Evolutionary conservation across 257 asterid genomes (phyloP).

Genomic region (Petunia axillaris): DNA sequence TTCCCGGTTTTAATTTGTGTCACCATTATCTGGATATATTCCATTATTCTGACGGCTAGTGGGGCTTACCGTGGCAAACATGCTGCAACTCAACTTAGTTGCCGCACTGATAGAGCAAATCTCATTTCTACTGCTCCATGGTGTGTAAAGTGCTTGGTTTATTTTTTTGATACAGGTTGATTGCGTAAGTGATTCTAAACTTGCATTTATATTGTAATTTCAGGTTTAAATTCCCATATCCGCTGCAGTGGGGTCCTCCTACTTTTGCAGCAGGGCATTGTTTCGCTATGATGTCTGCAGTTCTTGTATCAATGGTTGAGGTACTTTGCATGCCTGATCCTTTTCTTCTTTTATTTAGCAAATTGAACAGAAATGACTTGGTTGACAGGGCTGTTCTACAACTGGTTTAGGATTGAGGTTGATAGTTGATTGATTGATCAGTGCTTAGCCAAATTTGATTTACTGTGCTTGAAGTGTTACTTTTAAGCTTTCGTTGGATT

Average conservation of each 20-base stretch:
- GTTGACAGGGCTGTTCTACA: not conserved
- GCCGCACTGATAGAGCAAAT: slow-evolving; percentile 87
- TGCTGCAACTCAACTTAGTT: slow-evolving; percentile 62
- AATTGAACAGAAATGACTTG: not conserved
- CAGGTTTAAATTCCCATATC: slow-evolving; percentile 97
- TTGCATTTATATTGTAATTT: slow-evolving; percentile 23
- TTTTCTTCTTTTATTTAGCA: slow-evolving; percentile 18
- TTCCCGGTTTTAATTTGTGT: slow-evolving; percentile 83
- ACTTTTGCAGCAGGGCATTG: slow-evolving; percentile 90
- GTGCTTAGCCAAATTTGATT: not conserved
- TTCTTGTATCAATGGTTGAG: slow-evolving; percentile 99
- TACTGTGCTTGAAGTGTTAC: not conserved
- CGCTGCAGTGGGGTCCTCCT: slow-evolving; percentile 98
- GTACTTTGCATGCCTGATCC: slow-evolving; percentile 40
- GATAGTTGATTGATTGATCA: not conserved
- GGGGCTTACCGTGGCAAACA: slow-evolving; percentile 82
- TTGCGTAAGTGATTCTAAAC: slow-evolving; percentile 17
- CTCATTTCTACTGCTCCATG: slow-evolving; percentile 93
- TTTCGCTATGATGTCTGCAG: slow-evolving; percentile 98
- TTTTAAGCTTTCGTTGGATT: not conserved
- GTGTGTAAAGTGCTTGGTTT: slow-evolving; percentile 42
- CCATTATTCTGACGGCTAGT: slow-evolving; percentile 82
- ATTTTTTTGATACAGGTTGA: not conserved
- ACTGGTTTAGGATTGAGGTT: not conserved
- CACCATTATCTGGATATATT: slow-evolving; percentile 77